Evolutionary conservation across 2,329 filamentous ascomycete genomes (phyloP), one percentile per base, ranked within the genome.

Genomic region (Diaporthe sp.): DNA sequence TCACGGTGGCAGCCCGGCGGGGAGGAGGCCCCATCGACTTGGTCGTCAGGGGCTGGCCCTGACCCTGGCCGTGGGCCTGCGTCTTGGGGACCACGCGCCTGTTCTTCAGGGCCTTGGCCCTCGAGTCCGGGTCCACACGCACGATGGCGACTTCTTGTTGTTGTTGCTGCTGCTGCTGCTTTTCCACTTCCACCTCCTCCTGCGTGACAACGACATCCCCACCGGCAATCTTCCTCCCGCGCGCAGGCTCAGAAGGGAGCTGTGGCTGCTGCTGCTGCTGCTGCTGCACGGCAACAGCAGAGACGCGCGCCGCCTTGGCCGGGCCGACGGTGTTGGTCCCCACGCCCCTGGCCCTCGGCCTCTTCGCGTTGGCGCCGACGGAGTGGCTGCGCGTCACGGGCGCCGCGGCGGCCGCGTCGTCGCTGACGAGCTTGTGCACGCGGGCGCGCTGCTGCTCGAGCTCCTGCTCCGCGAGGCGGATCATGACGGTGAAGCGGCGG

Each of bases 381-480:
- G 61, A 72, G 4, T 27, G 32, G 35, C 70, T 72, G 56, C 59
- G 70, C 17, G 58, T 72, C 17, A 61, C 22, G 9, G 72, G 39
- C 5, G 66, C 47, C 0, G 72, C 44, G 3, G 30, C 8, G 47
- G 72, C 37, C 37, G 44, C 55, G 55, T 51, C 66, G 47, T 58
- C 66, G 22, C 13, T 5, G 61, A 32, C n/a, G 32, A 65, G 56
- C 58, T 56, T 42, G 47, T 30, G 8, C 35, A 51, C 65, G 56
- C 19, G 47, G 13, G 47, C 47, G 58, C 65, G 39, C 61, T 73
- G 61, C 39, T 69, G 50, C 51, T 59, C 44, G 39, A 55, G 63
- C 71, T 73, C 63, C 71, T 73, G 71, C 39, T 73, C 71, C 6
- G 71, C 71, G 37, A 58, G 42, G 39, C 71, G 71, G 27, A 61